Evolutionary conservation across 2,329 filamentous ascomycete genomes (phyloP).

Genomic region (Fusarium cyanostomum): DNA sequence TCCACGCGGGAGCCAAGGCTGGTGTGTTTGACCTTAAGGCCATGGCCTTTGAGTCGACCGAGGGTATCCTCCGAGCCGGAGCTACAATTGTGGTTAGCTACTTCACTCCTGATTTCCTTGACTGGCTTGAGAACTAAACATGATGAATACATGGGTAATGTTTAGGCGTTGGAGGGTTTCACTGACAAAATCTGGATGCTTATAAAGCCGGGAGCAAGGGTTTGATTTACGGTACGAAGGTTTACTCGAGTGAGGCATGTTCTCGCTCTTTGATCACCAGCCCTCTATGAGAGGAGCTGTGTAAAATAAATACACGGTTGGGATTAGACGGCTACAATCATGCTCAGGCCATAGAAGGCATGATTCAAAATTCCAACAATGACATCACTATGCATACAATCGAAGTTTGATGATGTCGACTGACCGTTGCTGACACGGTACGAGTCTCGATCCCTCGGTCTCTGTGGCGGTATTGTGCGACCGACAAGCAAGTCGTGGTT

Average conservation of each 20-base stretch:
- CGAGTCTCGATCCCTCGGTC: neutral
- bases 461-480: no score
- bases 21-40: constrained; percentile 94
- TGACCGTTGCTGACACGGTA: neutral
- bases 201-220: constrained; percentile 17
- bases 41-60: constrained; percentile 94
- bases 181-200: constrained; percentile 18
- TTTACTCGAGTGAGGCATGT: neutral
- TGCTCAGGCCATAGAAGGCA: neutral
- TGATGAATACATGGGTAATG: constrained; percentile 10
- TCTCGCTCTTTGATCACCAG: constrained; percentile 1
- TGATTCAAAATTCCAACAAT: neutral
- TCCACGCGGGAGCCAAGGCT: constrained; percentile 93
- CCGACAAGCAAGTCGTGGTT: no score
- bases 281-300: neutral
- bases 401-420: no score
- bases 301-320: neutral
- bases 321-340: neutral
- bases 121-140: constrained; percentile 67
- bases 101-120: constrained; percentile 84
- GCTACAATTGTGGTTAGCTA: constrained; percentile 95
- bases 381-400: neutral
- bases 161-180: constrained; percentile 21
- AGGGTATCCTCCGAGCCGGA: constrained; percentile 91
- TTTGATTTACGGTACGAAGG: constrained; percentile 7